Conservation (phyloP, 2,329 filamentous ascomycete species). For the Penicillium corylophilum region DNA sequence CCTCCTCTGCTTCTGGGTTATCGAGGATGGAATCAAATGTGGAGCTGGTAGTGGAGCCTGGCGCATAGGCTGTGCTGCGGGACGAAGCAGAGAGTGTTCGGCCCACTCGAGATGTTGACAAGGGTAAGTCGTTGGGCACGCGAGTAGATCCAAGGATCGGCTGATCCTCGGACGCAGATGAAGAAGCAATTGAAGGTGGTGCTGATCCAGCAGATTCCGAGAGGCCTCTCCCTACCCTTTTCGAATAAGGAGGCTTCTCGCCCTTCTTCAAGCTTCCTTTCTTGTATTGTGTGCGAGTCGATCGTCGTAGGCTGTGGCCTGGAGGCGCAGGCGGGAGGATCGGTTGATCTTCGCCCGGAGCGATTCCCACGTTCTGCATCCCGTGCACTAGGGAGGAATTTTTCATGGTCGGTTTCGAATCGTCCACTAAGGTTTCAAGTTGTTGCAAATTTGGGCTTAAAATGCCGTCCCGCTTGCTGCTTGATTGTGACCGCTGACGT, state of each 20-base stretch:
- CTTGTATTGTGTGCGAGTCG: constrained; percentile 87
- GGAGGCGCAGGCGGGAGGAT: constrained; percentile 75
- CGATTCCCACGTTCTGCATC: constrained; percentile 46
- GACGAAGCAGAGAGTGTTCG: constrained; percentile 47
- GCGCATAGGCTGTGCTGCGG: constrained; percentile 20
- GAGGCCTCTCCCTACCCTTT: constrained; percentile 62
- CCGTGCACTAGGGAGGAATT: constrained; percentile 51
- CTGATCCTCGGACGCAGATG: constrained; percentile 32
- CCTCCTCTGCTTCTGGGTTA: constrained; percentile 24
- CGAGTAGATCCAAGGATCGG: constrained; percentile 34
- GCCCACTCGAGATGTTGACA: constrained; percentile 31
- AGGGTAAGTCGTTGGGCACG: constrained; percentile 38
- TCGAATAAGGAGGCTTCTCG: constrained; percentile 72
- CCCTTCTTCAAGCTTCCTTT: constrained; percentile 82
- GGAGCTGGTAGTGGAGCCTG: constrained; percentile 23
- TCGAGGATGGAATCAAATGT: constrained; percentile 31
- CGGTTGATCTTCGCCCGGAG: constrained; percentile 69
- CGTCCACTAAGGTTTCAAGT: constrained; percentile 78
- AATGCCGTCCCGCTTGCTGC: constrained; percentile 45
- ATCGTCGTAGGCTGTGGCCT: constrained; percentile 78
- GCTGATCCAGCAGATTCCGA: constrained; percentile 61
- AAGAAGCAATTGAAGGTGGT: constrained; percentile 31
- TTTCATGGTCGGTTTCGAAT: constrained; percentile 70
- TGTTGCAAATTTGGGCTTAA: constrained; percentile 65
- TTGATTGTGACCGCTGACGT: constrained; percentile 64